Conservation (phyloP, 192 early-diverging fungal species). For the Coemansia sp. region DNA sequence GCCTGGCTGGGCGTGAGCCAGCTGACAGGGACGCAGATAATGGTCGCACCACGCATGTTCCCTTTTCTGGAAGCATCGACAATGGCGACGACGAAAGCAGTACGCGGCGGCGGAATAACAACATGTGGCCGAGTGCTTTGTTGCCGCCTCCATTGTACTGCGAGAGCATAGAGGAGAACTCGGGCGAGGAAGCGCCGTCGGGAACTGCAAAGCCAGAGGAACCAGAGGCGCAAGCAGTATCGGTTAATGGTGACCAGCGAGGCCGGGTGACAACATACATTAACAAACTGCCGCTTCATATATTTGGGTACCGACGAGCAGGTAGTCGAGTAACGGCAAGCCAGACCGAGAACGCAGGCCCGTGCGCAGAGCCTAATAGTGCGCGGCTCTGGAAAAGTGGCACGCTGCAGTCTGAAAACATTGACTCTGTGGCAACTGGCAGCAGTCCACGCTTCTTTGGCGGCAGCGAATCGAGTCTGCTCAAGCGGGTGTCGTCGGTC, state of each 20-base stretch:
- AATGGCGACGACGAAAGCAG: not conserved
- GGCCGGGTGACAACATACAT: constrained; percentile 9
- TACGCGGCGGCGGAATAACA: not conserved
- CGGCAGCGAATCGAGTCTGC: constrained; percentile 19
- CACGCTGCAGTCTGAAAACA: not conserved
- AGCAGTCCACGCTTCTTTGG: constrained; percentile 2
- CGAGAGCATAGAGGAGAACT: constrained; percentile 10
- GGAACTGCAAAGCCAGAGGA: not conserved
- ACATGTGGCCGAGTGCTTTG: not conserved
- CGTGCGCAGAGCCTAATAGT: not conserved
- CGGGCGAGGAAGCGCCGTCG: not conserved
- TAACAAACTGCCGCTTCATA: constrained; percentile 19
- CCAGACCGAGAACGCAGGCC: not conserved
- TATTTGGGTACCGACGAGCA: constrained; percentile 14
- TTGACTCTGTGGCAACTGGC: not conserved
- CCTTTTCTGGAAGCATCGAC: constrained; percentile 2
- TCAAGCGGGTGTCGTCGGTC: constrained; percentile 49
- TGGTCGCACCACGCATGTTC: not conserved
- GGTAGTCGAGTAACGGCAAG: not conserved
- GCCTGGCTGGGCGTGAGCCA: not conserved
- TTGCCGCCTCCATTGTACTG: not conserved
- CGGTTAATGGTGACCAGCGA: not conserved
- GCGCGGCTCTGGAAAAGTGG: not conserved
- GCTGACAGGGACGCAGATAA: constrained; percentile 1
- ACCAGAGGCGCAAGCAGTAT: not conserved